Conservation (phyloP, 108 stramenopile species). For the Bacterosira constricta region DNA sequence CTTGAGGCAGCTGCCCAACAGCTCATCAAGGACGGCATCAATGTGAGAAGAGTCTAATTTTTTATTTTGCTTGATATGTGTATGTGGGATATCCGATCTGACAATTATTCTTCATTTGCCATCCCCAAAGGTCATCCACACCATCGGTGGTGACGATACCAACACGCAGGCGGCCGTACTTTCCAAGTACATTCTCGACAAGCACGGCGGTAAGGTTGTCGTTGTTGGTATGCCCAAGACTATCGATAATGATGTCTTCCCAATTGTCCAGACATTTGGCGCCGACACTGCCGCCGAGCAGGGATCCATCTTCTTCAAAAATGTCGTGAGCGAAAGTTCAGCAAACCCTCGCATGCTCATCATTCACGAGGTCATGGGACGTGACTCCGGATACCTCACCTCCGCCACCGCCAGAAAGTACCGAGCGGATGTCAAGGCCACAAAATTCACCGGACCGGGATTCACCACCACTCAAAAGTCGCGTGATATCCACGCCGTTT, state of each 20-base stretch:
- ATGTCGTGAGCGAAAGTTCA: conserved; percentile 80
- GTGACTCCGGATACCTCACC: conserved; percentile 88
- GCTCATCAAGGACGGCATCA: conserved; percentile 75
- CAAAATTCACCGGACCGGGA: conserved; percentile 45
- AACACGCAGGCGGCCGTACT: conserved; percentile 92
- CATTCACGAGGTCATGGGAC: conserved; percentile 93
- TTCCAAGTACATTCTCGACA: conserved; percentile 80
- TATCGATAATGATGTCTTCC: conserved; percentile 88
- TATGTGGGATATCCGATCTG: no score
- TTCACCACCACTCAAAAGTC: conserved; percentile 51
- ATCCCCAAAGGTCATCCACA: conserved; percentile 73
- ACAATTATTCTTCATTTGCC: not conserved
- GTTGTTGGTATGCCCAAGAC: conserved; percentile 93
- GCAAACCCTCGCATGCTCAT: conserved; percentile 94
- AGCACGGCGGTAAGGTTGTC: conserved; percentile 80
- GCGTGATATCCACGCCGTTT: conserved; percentile 90
- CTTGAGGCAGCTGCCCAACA: conserved; percentile 87
- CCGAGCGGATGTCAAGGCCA: conserved; percentile 55
- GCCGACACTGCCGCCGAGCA: conserved; percentile 89
- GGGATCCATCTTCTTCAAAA: conserved; percentile 85
- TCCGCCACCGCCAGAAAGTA: conserved; percentile 83
- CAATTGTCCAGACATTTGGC: conserved; percentile 90
- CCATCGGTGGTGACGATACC: conserved; percentile 94
- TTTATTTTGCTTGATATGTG: not conserved
- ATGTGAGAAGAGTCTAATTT: conserved; percentile 18